These are phyloP conservation scores for Suillus tomentosus DNA, from an alignment of 768 basidiomycete species.

Conservation along the genomic window DNA sequence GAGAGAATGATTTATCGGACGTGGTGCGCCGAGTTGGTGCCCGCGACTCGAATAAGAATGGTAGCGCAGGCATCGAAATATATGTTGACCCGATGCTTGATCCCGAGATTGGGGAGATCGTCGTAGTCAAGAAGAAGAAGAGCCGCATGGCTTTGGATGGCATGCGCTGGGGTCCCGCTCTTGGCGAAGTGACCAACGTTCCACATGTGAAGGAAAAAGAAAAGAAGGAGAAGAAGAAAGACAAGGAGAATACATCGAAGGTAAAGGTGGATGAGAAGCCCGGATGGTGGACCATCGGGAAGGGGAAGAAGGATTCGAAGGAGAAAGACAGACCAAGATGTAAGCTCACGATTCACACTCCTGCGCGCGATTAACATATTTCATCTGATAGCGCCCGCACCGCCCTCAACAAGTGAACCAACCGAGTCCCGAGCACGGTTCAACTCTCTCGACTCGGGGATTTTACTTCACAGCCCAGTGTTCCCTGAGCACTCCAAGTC, in stretches of 20 bases:
- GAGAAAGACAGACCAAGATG: constrained; percentile 50
- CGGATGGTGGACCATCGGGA: constrained; percentile 84
- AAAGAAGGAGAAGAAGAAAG: constrained; percentile 41
- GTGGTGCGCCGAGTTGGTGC: constrained; percentile 54
- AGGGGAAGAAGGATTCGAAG: constrained; percentile 74
- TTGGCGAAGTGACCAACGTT: constrained; percentile 64
- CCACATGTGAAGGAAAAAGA: constrained; percentile 31
- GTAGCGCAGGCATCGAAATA: constrained; percentile 66
- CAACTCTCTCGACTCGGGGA: constrained; percentile 60
- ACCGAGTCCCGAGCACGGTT: constrained; percentile 51
- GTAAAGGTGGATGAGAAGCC: constrained; percentile 50
- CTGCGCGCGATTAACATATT: constrained; percentile 11
- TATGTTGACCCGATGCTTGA: constrained; percentile 66
- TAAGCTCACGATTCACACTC: constrained; percentile 14
- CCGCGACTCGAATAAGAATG: constrained; percentile 19
- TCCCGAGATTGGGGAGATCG: constrained; percentile 66
- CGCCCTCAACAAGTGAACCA: constrained; percentile 25
- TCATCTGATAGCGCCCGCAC: constrained; percentile 46
- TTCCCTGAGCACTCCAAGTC: constrained; percentile 20
- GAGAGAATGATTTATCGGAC: constrained; percentile 57
- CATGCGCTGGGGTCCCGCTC: constrained; percentile 50
- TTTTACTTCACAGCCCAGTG: constrained; percentile 33
- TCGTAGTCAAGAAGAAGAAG: constrained; percentile 80
- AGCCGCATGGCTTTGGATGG: constrained; percentile 61
- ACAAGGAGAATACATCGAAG: constrained; percentile 35